Percentiles rank a stretch among this genome's conserved stretches.
These are phyloP conservation scores for Kurtzmaniella fragi DNA, from an alignment of 805 yeast genomes.

Conservation along the genomic window DNA sequence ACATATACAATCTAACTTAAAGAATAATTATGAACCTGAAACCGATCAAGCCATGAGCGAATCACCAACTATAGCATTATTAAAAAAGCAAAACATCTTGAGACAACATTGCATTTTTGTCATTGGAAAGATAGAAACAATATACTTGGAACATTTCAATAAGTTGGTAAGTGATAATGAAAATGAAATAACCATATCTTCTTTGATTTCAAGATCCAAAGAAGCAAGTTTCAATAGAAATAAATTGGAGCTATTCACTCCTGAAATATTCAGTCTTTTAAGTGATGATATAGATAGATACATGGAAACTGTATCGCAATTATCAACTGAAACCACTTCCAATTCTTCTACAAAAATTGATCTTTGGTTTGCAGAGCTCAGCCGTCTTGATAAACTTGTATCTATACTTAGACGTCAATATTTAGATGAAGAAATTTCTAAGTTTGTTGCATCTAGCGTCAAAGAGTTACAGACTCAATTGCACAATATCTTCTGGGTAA, in stretches of 20 bases:
- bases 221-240: neutral
- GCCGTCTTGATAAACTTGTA: conserved; percentile 4
- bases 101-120: too few species aligned
- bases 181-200: neutral
- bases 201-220: conserved; percentile 1
- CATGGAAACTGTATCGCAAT: conserved; percentile 10
- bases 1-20: too few species aligned
- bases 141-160: neutral
- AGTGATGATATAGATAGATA: conserved; percentile 25
- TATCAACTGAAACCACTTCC: neutral
- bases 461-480: conserved; percentile 6
- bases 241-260: conserved; percentile 12
- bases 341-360: conserved; percentile 6
- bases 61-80: too few species aligned
- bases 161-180: conserved; percentile 1
- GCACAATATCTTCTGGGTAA: conserved; percentile 8
- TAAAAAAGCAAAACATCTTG: too few species aligned
- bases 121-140: neutral
- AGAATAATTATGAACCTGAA: too few species aligned
- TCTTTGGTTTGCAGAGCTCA: conserved; percentile 12
- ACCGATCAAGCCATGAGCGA: too few species aligned
- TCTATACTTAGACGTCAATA: too few species aligned
- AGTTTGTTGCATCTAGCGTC: conserved; percentile 8
- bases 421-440: conserved; percentile 15
- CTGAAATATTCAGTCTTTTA: conserved; percentile 18